Conservation (phyloP, 78 protist genomes). For the Dictyostelium intermedium region DNA sequence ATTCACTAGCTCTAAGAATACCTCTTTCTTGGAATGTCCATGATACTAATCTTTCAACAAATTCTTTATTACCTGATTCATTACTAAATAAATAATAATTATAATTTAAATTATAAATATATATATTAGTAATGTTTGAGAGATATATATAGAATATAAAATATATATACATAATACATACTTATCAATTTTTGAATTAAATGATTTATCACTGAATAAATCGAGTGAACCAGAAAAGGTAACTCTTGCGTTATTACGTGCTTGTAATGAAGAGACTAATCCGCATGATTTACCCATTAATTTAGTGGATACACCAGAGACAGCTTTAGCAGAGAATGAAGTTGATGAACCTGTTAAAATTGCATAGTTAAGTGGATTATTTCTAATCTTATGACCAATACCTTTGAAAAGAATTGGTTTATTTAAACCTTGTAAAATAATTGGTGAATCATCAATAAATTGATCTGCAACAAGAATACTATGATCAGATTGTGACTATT, state of each 20-base stretch:
- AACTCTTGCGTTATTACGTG: slow-evolving; percentile 91
- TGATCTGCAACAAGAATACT: slow-evolving; percentile 56
- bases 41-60: slow-evolving; percentile 39
- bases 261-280: slow-evolving; percentile 89
- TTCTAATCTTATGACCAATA: slow-evolving; percentile 72
- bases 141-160: too few species aligned
- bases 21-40: slow-evolving; percentile 89
- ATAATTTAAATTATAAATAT: not conserved
- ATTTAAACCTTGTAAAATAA: slow-evolving; percentile 36
- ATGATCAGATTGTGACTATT: slow-evolving; percentile 64
- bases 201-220: slow-evolving; percentile 74
- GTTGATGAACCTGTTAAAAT: slow-evolving; percentile 71
- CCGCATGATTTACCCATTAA: slow-evolving; percentile 67
- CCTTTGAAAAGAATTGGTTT: slow-evolving; percentile 84
- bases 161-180: not conserved
- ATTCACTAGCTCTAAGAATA: slow-evolving; percentile 56
- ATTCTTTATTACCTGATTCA: slow-evolving; percentile 55
- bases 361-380: slow-evolving; percentile 50
- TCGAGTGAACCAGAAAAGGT: slow-evolving; percentile 85
- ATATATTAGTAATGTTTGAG: too few species aligned
- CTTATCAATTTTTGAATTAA: not conserved
- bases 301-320: slow-evolving; percentile 27
- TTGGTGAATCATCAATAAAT: slow-evolving; percentile 64
- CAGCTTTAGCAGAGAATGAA: slow-evolving; percentile 75
- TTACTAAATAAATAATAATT: too few species aligned